Conservation (phyloP, 768 basidiomycete genomes). For the Infundibulicybe gibba region DNA sequence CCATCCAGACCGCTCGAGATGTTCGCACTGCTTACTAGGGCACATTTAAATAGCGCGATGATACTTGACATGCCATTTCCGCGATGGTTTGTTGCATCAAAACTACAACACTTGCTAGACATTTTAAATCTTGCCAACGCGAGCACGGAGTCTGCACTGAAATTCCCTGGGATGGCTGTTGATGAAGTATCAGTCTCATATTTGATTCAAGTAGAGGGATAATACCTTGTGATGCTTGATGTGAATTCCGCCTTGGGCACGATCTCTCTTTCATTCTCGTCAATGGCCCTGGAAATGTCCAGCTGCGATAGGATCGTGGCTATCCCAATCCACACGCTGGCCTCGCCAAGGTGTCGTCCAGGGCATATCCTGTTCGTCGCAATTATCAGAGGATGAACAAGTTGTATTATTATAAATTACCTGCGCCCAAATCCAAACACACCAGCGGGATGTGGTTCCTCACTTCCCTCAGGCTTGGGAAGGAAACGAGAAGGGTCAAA, state of each 20-base stretch:
- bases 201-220: too few relatives aligned
- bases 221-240: conserved; percentile 5
- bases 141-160: too few relatives aligned
- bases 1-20: too few relatives aligned
- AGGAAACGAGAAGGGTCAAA: conserved; percentile 26
- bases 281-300: conserved; percentile 17
- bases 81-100: too few relatives aligned
- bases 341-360: conserved; percentile 26
- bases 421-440: conserved; percentile 33
- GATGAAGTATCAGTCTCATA: too few relatives aligned
- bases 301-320: conserved; percentile 24
- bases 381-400: too few relatives aligned
- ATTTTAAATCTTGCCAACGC: too few relatives aligned
- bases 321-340: conserved; percentile 25
- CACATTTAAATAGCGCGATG: too few relatives aligned
- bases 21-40: too few relatives aligned
- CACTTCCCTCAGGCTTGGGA: conserved; percentile 12
- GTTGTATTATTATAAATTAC: conserved; percentile 8
- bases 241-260: conserved; percentile 10
- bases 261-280: conserved; percentile 25
- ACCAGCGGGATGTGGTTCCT: conserved; percentile 12
- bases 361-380: conserved; percentile 11
- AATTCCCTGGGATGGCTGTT: too few relatives aligned
- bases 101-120: too few relatives aligned
- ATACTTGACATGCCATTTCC: too few relatives aligned